Conservation (phyloP, 371 early-diverging fungal genomes). For the Mucor lusitanicus region DNA sequence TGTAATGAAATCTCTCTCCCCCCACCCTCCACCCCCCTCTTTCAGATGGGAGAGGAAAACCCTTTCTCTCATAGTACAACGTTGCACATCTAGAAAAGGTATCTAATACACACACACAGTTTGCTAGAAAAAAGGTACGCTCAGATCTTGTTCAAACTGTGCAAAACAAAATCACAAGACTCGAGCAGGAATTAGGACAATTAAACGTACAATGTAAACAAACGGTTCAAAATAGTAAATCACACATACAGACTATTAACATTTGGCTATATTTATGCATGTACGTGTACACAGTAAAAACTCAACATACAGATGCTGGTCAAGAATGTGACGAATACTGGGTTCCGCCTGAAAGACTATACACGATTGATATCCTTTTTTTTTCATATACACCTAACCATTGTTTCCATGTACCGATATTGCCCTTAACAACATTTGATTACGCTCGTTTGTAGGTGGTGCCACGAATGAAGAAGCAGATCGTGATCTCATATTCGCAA, state of each 20-base stretch:
- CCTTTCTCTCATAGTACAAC: not conserved
- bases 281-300: not conserved
- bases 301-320: not conserved
- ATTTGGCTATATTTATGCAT: conserved; percentile 4
- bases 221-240: not conserved
- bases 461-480: conserved; percentile 28
- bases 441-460: conserved; percentile 38
- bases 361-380: conserved; percentile 40
- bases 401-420: not conserved
- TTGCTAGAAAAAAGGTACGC: conserved; percentile 20
- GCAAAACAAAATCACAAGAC: conserved; percentile 19
- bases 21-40: not conserved
- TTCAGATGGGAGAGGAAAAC: not conserved
- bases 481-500: conserved; percentile 25
- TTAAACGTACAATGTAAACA: conserved; percentile 25
- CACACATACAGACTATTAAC: not conserved
- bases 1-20: not conserved
- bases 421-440: conserved; percentile 19
- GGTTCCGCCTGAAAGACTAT: conserved; percentile 31
- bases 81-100: conserved; percentile 2
- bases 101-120: conserved; percentile 7
- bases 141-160: conserved; percentile 18
- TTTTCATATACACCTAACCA: conserved; percentile 12
- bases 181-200: conserved; percentile 18
- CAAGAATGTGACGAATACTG: conserved; percentile 23